phyloP scores from a whole-genome alignment of 139 green algal species.

The Zygnema circumcarinatum region DNA sequence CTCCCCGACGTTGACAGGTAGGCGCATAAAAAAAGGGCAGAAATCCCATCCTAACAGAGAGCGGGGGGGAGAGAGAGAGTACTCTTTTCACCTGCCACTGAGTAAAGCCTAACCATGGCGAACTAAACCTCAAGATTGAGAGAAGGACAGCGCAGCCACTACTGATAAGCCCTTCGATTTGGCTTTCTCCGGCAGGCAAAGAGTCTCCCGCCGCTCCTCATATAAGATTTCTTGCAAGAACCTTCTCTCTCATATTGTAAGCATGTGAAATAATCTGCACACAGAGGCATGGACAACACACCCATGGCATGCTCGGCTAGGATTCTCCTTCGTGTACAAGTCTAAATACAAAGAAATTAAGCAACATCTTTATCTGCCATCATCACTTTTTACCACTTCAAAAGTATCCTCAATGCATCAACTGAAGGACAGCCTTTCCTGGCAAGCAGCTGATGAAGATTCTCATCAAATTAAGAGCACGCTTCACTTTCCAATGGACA shows the following conservation, averaged over 20 bases:
- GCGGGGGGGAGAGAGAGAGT: neutral
- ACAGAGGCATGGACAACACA: neutral
- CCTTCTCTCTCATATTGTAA: constrained; percentile 17
- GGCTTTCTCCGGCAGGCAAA: neutral
- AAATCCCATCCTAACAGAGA: neutral
- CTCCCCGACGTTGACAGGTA: too few relatives aligned
- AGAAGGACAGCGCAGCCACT: neutral
- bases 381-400: neutral
- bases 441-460: too few relatives aligned
- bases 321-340: neutral
- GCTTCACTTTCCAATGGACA: too few relatives aligned
- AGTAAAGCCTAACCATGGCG: neutral
- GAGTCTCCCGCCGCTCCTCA: neutral
- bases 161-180: neutral
- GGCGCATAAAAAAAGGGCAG: neutral
- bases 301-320: neutral
- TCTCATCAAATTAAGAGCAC: too few relatives aligned
- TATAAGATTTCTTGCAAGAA: constrained; percentile 13
- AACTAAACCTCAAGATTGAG: neutral
- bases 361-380: neutral
- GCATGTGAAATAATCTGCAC: constrained; percentile 19
- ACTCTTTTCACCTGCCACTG: neutral
- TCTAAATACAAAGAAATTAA: neutral
- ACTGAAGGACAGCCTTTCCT: too few relatives aligned
- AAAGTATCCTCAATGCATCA: too few relatives aligned